Conservation (phyloP, 2,329 filamentous ascomycete genomes). For the Coniochaeta hoffmannii region DNA sequence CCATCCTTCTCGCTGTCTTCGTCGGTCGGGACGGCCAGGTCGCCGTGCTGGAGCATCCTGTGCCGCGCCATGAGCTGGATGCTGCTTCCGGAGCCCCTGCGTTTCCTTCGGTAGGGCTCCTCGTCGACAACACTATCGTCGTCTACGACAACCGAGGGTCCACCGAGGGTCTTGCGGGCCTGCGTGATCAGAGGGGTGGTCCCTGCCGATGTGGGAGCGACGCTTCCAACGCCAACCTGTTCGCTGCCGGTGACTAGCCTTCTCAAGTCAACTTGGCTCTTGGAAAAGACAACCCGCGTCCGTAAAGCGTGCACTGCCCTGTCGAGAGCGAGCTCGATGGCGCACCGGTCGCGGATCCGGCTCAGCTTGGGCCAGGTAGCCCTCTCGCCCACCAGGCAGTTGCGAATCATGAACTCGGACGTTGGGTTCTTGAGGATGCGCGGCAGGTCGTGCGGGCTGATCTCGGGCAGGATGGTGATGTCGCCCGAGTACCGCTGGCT, state of each 20-base stretch:
- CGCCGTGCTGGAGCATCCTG: slow-evolving; percentile 24
- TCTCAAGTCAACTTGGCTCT: slow-evolving; percentile 54
- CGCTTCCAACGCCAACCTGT: slow-evolving; percentile 22
- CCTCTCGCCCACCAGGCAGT: slow-evolving; percentile 69
- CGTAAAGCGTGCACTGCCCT: slow-evolving; percentile 63
- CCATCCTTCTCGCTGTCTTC: slow-evolving; percentile 20
- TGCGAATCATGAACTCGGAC: slow-evolving; percentile 75
- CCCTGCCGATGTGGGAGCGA: slow-evolving; percentile 13
- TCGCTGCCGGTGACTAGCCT: slow-evolving; percentile 35
- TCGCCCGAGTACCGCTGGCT: slow-evolving; percentile 91
- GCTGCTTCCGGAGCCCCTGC: slow-evolving; percentile 44
- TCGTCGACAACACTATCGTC: slow-evolving; percentile 15
- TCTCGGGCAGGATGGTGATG: slow-evolving; percentile 84
- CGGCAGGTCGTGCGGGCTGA: slow-evolving; percentile 66
- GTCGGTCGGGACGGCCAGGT: slow-evolving; percentile 29
- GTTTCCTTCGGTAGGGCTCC: slow-evolving; percentile 25
- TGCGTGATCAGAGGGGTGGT: slow-evolving; percentile 8
- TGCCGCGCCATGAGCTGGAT: slow-evolving; percentile 31
- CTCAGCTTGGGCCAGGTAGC: slow-evolving; percentile 90
- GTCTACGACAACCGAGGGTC: slow-evolving; percentile 5
- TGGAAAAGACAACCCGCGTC: slow-evolving; percentile 61
- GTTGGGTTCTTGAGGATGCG: slow-evolving; percentile 78
- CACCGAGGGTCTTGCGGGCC: slow-evolving; percentile 11
- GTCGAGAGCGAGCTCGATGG: slow-evolving; percentile 81
- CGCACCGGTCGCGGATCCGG: slow-evolving; percentile 77